Percentiles rank a stretch among this genome's conserved stretches.
Evolutionary conservation across 257 asterid species (phyloP).

Genomic region (Solanum appendiculatum): DNA sequence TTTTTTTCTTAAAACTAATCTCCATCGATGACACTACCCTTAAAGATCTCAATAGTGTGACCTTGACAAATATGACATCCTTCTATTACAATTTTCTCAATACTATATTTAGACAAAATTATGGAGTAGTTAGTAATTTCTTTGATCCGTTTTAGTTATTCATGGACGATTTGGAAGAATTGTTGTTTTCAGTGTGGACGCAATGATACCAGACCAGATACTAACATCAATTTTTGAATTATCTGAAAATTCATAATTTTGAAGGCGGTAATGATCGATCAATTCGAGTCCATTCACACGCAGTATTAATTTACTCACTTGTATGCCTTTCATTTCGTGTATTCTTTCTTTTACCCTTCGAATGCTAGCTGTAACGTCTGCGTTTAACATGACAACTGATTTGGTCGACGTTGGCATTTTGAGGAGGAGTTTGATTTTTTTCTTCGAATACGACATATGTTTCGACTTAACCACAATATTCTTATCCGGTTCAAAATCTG

Average conservation of each 20-base stretch:
- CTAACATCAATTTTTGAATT: conserved; percentile 29
- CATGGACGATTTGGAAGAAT: conserved; percentile 15
- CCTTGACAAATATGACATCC: neutral
- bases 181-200: neutral
- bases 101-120: conserved; percentile 18
- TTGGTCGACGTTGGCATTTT: conserved; percentile 19
- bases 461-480: neutral
- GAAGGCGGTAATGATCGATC: conserved; percentile 22
- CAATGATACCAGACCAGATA: neutral
- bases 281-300: conserved; percentile 32
- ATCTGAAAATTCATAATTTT: conserved; percentile 21
- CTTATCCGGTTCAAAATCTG: neutral
- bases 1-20: conserved; percentile 9
- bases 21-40: conserved; percentile 46
- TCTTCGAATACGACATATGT: no score
- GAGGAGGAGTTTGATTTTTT: conserved; percentile 24
- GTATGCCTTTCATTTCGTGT: conserved; percentile 24
- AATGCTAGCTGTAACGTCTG: conserved; percentile 23
- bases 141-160: neutral
- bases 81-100: conserved; percentile 29
- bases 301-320: conserved; percentile 4
- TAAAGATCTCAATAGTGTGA: no score
- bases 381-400: conserved; percentile 6
- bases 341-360: conserved; percentile 36
- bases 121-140: conserved; percentile 16